phyloP scores from a whole-genome alignment of 768 basidiomycete species.

The Albatrellus ellisii region DNA sequence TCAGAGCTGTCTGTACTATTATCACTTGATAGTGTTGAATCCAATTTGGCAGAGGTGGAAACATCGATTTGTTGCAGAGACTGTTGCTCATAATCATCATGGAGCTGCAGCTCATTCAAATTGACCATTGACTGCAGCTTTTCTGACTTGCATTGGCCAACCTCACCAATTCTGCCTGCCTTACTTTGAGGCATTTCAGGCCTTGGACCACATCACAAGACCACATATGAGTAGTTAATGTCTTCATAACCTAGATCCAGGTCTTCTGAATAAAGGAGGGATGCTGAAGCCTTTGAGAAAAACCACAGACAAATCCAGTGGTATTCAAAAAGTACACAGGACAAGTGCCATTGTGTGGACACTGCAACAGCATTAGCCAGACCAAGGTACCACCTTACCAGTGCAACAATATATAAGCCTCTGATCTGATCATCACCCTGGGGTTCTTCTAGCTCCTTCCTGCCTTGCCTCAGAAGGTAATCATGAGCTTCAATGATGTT shows the following conservation, averaged over 20 bases:
- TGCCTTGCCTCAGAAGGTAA: conserved; percentile 51
- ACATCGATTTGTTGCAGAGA: background rate
- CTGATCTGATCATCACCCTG: conserved; percentile 23
- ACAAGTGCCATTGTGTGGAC: conserved; percentile 82
- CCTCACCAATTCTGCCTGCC: conserved; percentile 39
- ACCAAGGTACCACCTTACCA: conserved; percentile 35
- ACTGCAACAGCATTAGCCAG: conserved; percentile 30
- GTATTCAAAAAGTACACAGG: conserved; percentile 55
- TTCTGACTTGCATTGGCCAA: conserved; percentile 32
- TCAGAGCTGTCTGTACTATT: background rate
- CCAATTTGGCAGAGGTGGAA: background rate
- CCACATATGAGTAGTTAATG: conserved; percentile 80
- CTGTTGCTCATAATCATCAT: conserved; percentile 8
- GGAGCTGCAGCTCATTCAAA: conserved; percentile 14
- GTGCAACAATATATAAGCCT: conserved; percentile 80
- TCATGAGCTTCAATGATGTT: conserved; percentile 69
- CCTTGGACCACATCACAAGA: conserved; percentile 67
- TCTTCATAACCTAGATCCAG: conserved; percentile 74
- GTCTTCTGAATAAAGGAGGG: conserved; percentile 78
- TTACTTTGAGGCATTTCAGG: conserved; percentile 29
- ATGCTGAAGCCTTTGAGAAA: conserved; percentile 78
- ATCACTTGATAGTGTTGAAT: background rate
- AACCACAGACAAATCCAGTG: conserved; percentile 54
- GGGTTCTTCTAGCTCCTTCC: conserved; percentile 39
- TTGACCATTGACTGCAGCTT: conserved; percentile 18